Percentiles rank a stretch among this genome's conserved stretches.
These are phyloP conservation scores for Claviceps sp. DNA, from an alignment of 2,329 filamentous ascomycete species.

Conservation along the genomic window DNA sequence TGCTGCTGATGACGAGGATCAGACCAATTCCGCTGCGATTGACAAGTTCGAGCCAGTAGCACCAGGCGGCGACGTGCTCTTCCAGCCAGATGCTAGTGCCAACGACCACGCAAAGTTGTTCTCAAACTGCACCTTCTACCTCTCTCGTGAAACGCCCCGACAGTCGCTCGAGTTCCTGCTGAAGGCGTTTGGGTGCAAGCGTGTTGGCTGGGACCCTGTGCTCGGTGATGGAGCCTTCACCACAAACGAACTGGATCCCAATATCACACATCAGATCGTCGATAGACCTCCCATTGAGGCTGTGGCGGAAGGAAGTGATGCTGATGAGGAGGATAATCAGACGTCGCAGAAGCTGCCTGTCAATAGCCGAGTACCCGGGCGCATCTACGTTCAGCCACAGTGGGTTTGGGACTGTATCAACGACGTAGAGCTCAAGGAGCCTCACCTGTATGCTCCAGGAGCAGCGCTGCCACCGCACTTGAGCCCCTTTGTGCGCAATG, in stretches of 20 bases:
- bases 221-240: slow-evolving; percentile 89
- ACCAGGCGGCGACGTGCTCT: slow-evolving; percentile 71
- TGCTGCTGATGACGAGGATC: slow-evolving; percentile 22
- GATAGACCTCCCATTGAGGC: slow-evolving; percentile 69
- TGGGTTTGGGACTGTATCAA: slow-evolving; percentile 99
- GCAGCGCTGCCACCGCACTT: slow-evolving; percentile 84
- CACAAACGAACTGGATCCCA: slow-evolving; percentile 70
- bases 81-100: slow-evolving; percentile 58
- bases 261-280: slow-evolving; percentile 93
- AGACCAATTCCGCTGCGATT: slow-evolving; percentile 44
- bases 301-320: slow-evolving; percentile 33
- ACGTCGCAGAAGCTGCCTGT: slow-evolving; percentile 42
- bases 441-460: slow-evolving; percentile 81
- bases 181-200: slow-evolving; percentile 87
- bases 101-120: slow-evolving; percentile 66
- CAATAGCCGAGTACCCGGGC: slow-evolving; percentile 72
- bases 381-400: slow-evolving; percentile 89
- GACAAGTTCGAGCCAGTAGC: slow-evolving; percentile 85
- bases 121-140: slow-evolving; percentile 76
- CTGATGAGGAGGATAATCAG: slow-evolving; percentile 42
- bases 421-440: slow-evolving; percentile 72
- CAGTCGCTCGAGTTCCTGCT: slow-evolving; percentile 87
- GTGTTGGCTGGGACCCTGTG: slow-evolving; percentile 86
- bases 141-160: slow-evolving; percentile 86
- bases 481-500: slow-evolving; percentile 86